Conservation (phyloP, 768 basidiomycete genomes). For the Phaffia australis region DNA sequence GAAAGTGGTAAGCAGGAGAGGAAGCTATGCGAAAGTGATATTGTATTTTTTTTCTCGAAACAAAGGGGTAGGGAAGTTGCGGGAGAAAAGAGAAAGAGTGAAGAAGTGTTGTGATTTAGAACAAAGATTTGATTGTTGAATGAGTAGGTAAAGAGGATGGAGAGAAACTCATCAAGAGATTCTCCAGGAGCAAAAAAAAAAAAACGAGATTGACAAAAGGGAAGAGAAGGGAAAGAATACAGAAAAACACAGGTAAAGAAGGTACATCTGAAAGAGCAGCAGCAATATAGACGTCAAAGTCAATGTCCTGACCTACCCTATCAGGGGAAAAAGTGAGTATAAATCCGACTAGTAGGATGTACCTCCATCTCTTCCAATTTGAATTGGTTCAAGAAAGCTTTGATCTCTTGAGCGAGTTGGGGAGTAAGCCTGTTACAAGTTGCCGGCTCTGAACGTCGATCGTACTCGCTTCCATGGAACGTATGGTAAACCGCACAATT, state of each 20-base stretch:
- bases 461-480: slow-evolving; percentile 83
- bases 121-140: slow-evolving; percentile 9
- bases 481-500: slow-evolving; percentile 94
- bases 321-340: slow-evolving; percentile 33
- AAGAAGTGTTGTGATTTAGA: background rate
- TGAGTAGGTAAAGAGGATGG: background rate
- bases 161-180: background rate
- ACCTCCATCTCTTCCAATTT: slow-evolving; percentile 99
- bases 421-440: slow-evolving; percentile 96
- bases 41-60: too few relatives aligned
- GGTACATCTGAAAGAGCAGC: background rate
- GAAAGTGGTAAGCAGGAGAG: background rate
- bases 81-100: background rate
- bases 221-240: background rate
- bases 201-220: background rate
- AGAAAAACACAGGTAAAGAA: background rate
- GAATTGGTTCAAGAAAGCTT: slow-evolving; percentile 73
- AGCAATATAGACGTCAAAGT: background rate
- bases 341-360: slow-evolving; percentile 78
- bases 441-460: slow-evolving; percentile 76
- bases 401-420: slow-evolving; percentile 86
- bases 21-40: too few relatives aligned
- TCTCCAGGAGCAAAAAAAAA: background rate
- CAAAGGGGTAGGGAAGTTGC: background rate
- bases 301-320: background rate